Evolutionary conservation across 2,329 filamentous ascomycete species (phyloP).

Genomic region (Fusarium dimerum): DNA sequence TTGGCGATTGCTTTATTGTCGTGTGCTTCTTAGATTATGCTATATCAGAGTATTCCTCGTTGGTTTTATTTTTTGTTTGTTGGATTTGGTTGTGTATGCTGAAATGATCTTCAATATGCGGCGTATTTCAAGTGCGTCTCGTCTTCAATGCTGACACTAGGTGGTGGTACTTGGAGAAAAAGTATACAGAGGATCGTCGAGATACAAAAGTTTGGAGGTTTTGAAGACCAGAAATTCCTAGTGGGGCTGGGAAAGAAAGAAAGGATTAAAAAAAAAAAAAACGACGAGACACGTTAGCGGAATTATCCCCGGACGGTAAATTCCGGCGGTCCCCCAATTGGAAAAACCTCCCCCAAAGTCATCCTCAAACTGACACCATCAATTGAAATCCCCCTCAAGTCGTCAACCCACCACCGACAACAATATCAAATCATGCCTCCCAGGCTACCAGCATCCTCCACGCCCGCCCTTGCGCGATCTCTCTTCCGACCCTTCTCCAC

Average conservation of each 20-base stretch:
- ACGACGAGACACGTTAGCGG: conserved; percentile 11
- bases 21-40: not conserved
- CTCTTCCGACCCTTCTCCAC: conserved; percentile 33
- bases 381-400: conserved; percentile 21
- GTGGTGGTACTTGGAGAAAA: no score
- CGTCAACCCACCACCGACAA: conserved; percentile 10
- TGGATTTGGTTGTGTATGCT: not conserved
- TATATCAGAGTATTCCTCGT: not conserved
- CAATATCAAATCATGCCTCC: conserved; percentile 38
- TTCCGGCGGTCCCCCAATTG: conserved; percentile 17
- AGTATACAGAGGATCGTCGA: not conserved
- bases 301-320: conserved; percentile 22
- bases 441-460: conserved; percentile 34
- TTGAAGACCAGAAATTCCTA: conserved; percentile 26
- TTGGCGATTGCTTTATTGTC: conserved; percentile 27
- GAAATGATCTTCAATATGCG: not conserved
- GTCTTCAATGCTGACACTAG: no score
- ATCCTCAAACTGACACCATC: conserved; percentile 21
- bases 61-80: no score
- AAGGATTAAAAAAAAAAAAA: no score
- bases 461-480: conserved; percentile 17
- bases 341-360: conserved; percentile 20
- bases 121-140: not conserved
- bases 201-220: conserved; percentile 12
- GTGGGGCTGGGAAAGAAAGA: conserved; percentile 17